A percentile compares a stretch with the other conserved stretches of the same genome.
phyloP scores from a whole-genome alignment of 2,329 filamentous ascomycete species.

The Claviceps fusiformis region DNA sequence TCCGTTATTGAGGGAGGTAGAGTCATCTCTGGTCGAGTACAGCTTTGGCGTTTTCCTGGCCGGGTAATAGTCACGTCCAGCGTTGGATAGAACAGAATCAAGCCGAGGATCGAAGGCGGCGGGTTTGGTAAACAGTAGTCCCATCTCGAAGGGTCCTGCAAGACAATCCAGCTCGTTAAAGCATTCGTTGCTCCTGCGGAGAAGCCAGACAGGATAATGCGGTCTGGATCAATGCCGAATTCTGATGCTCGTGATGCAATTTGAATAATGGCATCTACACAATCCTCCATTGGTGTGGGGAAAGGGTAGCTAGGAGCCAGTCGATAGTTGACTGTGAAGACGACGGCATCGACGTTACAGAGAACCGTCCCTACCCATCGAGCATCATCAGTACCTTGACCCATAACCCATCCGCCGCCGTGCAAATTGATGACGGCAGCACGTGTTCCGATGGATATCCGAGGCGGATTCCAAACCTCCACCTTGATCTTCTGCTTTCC shows the following conservation, averaged over 20 bases:
- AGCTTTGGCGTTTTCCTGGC: conserved; percentile 39
- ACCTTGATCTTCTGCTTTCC: conserved; percentile 28
- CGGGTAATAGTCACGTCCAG: conserved; percentile 47
- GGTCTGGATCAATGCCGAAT: conserved; percentile 41
- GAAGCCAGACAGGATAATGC: conserved; percentile 48
- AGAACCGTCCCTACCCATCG: conserved; percentile 43
- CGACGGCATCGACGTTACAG: conserved; percentile 38
- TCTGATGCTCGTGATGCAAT: conserved; percentile 41
- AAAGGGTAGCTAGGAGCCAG: conserved; percentile 52
- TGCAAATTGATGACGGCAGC: conserved; percentile 53
- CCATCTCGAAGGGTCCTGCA: conserved; percentile 29
- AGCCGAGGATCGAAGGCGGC: conserved; percentile 33
- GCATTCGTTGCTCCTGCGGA: conserved; percentile 47
- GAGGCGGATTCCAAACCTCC: conserved; percentile 31
- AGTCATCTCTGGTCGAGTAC: conserved; percentile 41
- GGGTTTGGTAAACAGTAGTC: conserved; percentile 24
- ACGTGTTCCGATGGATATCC: conserved; percentile 21
- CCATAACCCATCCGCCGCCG: conserved; percentile 53
- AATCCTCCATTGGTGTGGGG: conserved; percentile 51
- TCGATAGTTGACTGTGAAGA: conserved; percentile 55
- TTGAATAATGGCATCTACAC: conserved; percentile 50
- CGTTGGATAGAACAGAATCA: conserved; percentile 48
- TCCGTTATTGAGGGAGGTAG: conserved; percentile 44
- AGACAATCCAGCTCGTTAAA: conserved; percentile 31
- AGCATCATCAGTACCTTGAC: conserved; percentile 48